Base-by-base conservation (phyloP, 2,329 filamentous ascomycete species). In the Podosphaera aphanis region DNA sequence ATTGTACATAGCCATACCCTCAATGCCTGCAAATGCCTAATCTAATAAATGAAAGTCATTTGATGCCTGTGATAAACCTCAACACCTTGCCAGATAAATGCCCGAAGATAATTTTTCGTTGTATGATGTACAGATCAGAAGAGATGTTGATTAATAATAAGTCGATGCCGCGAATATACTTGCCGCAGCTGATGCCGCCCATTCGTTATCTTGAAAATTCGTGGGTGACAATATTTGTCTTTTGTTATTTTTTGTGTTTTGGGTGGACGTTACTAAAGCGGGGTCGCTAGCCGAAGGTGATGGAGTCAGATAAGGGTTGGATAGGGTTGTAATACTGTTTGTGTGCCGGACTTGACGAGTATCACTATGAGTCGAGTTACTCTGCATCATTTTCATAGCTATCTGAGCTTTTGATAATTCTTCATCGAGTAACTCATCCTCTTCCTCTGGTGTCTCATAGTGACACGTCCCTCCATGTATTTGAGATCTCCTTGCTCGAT, bases 361-460 rank as follows among this genome's bases (percentile, higher is more conserved):
- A 64, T 71, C 58, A 23, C 45, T 58, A 43, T 54, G 52, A 16
- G 52, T 51, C 33, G 46, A 55, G 47, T 53, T 58, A 47, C 55
- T 62, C 47, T 76, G 83, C 49, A 93, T 67, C 8, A 75, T 76
- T 58, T 74, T 79, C 57, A 82, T 80, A 6, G 77, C 83, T 49
- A 73, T 74, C 55, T 79, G 78, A 0, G 85, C 82, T 5, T 82
- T 83, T 43, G 77, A 72, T 37, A 94, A 67, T 18, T 77, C 85
- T 62, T 98, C 90, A 53, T 94, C 86, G 8, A 95, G 69, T 8
- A 98, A 70, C 63, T 98, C 90, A 49, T 98, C 90, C 58, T 95
- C 88, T 62, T 98, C 90, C 56, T 93, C 86, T 1, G 90, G 84
- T 0, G 86, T 86, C 58, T 98, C 90, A 59, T 95, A 94, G 50